Evolutionary conservation across 495 filamentous ascomycete genomes (phyloP), one percentile per base, ranked within the genome.

Genomic region (Evansstolkia leycettana): DNA sequence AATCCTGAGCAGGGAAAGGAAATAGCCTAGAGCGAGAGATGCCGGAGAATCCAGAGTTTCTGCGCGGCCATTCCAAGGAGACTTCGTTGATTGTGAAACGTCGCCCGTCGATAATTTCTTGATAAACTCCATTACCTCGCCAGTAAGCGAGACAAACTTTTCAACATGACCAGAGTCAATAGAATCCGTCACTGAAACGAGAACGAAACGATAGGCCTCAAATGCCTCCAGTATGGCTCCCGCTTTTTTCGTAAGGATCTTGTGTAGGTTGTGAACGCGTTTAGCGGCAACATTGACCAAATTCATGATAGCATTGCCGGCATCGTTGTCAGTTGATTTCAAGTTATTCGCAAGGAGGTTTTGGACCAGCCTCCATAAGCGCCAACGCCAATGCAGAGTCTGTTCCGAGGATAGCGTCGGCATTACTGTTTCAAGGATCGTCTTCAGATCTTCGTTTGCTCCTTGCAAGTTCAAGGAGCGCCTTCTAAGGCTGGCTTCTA

Each of bases 311-410:
- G 39, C 23, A 36, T 39, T 28, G 28, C 30, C 36, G 10, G 56
- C 38, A n/a, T 37, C 30, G 38, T 34, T 37, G 15, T 48, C 43
- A 23, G 40, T 37, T 4, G 43, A 38, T 23, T 61, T 41, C 10
- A 47, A 24, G 16, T 45, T 55, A 19, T 59, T 57, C 13, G 54
- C 48, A 6, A 60, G 17, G 14, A 64, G 36, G 37, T 58, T 62
- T 13, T 52, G 54, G 25, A 51, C 42, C 26, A 65, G 45, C 28
- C 57, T 56, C 64, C 64, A 67, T 32, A 67, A 28, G n/a, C 64
- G 58, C 64, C 64, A 67, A 34, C 57, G 54, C 64, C 64, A 67
- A 38, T 62, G 64, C 17, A 62, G 29, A 28, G 37, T 35, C 30
- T 60, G 48, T 31, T 61, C 55, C 1, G 55, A 60, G 18, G 53